Evolutionary conservation across 2,329 filamentous ascomycete genomes (phyloP).

Genomic region (Fusarium siculi): DNA sequence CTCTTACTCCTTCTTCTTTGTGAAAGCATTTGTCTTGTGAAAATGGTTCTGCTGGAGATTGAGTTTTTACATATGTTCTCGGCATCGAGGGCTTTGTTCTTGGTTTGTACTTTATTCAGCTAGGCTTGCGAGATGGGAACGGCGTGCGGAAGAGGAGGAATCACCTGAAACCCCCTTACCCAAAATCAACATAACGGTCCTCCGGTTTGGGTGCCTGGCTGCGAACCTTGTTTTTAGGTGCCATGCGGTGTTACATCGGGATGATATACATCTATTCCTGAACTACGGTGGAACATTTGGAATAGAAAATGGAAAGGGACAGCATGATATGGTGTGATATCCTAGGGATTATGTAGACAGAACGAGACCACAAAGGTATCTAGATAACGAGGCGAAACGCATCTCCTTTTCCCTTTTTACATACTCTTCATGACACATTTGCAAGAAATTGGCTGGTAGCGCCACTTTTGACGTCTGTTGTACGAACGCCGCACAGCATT

Average conservation of each 20-base stretch:
- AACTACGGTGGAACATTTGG: constrained; percentile 1
- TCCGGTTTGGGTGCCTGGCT: constrained; percentile 35
- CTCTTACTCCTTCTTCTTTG: constrained; percentile 28
- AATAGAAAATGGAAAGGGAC: constrained; percentile 18
- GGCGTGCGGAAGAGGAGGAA: background rate
- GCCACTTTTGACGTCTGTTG: constrained; percentile 40
- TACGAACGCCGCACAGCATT: constrained; percentile 33
- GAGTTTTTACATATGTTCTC: constrained; percentile 5
- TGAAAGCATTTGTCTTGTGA: constrained; percentile 13
- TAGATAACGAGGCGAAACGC: constrained; percentile 35
- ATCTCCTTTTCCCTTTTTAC: constrained; percentile 20
- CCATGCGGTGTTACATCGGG: constrained; percentile 43
- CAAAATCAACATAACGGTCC: background rate
- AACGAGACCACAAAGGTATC: constrained; percentile 6
- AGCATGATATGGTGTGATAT: constrained; percentile 5
- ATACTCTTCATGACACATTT: background rate
- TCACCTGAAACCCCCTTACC: constrained; percentile 1
- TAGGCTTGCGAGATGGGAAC: constrained; percentile 30
- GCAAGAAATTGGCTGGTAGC: constrained; percentile 2
- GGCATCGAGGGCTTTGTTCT: constrained; percentile 9
- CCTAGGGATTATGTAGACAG: constrained; percentile 22
- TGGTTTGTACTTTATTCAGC: constrained; percentile 38
- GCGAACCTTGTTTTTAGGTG: constrained; percentile 31
- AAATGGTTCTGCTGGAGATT: constrained; percentile 18
- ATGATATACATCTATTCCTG: constrained; percentile 21